Percentiles rank a stretch among this genome's conserved stretches.
Evolutionary conservation across 2,329 filamentous ascomycete species (phyloP).

Genomic region (Trichoderma sp.): DNA sequence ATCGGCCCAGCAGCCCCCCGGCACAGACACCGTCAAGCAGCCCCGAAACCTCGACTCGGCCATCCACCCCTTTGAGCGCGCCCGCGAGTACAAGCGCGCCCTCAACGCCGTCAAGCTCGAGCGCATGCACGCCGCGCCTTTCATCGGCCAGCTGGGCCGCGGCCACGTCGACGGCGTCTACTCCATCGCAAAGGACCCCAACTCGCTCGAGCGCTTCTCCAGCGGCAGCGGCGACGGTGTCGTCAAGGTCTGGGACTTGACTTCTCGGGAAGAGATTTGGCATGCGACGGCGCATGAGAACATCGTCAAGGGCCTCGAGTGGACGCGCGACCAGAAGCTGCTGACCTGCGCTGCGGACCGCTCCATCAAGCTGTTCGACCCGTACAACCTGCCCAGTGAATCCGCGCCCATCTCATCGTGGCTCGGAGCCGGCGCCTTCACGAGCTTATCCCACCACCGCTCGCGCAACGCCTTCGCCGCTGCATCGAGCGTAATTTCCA

Average conservation of each 20-base stretch:
- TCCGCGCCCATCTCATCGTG: constrained; percentile 80
- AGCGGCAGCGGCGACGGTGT: constrained; percentile 90
- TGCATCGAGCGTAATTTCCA: constrained; percentile 75
- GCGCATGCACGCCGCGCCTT: constrained; percentile 78
- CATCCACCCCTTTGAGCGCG: constrained; percentile 87
- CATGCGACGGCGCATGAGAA: constrained; percentile 85
- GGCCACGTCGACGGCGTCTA: constrained; percentile 91
- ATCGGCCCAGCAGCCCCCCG: constrained; percentile 67
- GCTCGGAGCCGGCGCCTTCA: constrained; percentile 82
- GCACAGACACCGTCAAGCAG: constrained; percentile 66
- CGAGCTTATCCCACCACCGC: constrained; percentile 80
- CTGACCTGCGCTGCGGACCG: constrained; percentile 86
- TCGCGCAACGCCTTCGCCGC: constrained; percentile 78
- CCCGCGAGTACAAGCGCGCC: constrained; percentile 68
- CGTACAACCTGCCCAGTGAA: constrained; percentile 72
- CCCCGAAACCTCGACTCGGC: constrained; percentile 79
- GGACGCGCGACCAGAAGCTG: constrained; percentile 83
- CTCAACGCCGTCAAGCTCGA: constrained; percentile 86
- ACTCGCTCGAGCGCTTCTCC: constrained; percentile 72
- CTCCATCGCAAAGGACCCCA: constrained; percentile 78
- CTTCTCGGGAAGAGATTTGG: constrained; percentile 74
- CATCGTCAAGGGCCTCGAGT: constrained; percentile 87
- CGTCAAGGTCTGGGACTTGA: constrained; percentile 88
- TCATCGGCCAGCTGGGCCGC: constrained; percentile 81
- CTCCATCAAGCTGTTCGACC: constrained; percentile 89